Evolutionary conservation across 1,139 yeast genomes (phyloP), one percentile per base, ranked within the genome.

Genomic region (Hansenula lynferdii): DNA sequence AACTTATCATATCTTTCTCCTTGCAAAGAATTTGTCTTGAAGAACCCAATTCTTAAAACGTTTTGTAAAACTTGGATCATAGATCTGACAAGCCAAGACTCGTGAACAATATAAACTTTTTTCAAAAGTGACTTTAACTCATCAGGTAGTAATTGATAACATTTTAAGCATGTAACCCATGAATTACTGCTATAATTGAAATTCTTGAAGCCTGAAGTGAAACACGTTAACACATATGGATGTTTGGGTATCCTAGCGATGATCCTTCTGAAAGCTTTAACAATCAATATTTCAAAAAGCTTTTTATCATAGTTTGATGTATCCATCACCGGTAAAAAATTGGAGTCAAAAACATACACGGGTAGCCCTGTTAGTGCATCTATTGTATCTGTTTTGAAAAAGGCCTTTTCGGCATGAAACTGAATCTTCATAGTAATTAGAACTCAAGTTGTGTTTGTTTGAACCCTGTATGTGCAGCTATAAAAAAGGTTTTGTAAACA

Each of bases 1-100:
- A 47, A 23, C 33, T 47, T 35, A 34, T 47, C 45, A 22, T 39
- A 39, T 34, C 20, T 39, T 30, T 35, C 47, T 15, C 42, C 44
- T 28, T 37, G 38, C 3, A 34, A 22, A 17, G 47, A 28, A 24
- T 41, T 48, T 10, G 43, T 39, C 36, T 53, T 56, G 35, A 65
- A 49, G 47, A 70, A 65, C 46, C 74, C 67, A 41, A 72, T 61
- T 36, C 70, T 70, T 50, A 78, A 67, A 3, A 80, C 71, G 50
- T 83, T 85, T 42, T 80, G 69, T 43, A 86, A 64, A 38, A 87
- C 75, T 42, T 86, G 92, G 17, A 86, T 75, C 27, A 89, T 72
- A 0, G 96, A 83, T 50, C 89, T 77, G 15, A 87, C 76, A 64
- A 92, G 77, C 92, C 96, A 89, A 38, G 86, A 83, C 53, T 90